Evolutionary conservation across 2,329 filamentous ascomycete species (phyloP).

Genomic region (Arthrobotrys sphaeroides): DNA sequence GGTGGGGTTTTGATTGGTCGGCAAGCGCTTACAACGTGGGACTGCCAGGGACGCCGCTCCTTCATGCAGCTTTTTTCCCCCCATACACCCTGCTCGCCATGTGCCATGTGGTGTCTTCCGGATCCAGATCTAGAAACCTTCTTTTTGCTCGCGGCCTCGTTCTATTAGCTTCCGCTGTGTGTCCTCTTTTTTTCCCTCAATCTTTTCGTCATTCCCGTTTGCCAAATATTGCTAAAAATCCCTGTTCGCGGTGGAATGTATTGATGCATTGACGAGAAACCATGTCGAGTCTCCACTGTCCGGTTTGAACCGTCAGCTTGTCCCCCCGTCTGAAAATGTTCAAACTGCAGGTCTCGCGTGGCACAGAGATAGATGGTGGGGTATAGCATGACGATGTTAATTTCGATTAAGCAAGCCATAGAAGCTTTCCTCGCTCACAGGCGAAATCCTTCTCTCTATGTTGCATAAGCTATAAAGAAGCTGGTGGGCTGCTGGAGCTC

Average conservation of each 20-base stretch:
- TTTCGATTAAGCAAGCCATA: constrained; percentile 16
- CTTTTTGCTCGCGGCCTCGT: too few relatives aligned
- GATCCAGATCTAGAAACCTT: constrained; percentile 24
- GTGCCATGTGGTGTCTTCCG: constrained; percentile 43
- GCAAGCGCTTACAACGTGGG: constrained; percentile 7
- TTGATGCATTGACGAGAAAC: constrained; percentile 26
- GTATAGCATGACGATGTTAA: neutral
- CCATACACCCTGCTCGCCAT: constrained; percentile 20
- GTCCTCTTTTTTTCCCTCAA: neutral
- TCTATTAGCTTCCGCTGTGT: neutral
- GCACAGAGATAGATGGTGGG: too few relatives aligned
- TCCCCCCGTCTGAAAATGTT: constrained; percentile 2
- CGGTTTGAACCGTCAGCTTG: neutral
- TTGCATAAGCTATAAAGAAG: constrained; percentile 29
- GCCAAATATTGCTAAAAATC: neutral
- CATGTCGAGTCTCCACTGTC: constrained; percentile 10
- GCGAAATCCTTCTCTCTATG: constrained; percentile 5
- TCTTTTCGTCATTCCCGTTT: constrained; percentile 26
- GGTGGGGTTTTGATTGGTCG: constrained; percentile 10
- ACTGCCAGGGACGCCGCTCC: constrained; percentile 16
- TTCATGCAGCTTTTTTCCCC: constrained; percentile 1
- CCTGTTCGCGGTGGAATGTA: constrained; percentile 1
- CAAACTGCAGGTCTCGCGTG: constrained; percentile 42
- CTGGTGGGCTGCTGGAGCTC: constrained; percentile 8
- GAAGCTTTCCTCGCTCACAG: constrained; percentile 15